Base-by-base conservation (phyloP, 1,284 basidiomycete species). In the Wallemia mellicola region DNA sequence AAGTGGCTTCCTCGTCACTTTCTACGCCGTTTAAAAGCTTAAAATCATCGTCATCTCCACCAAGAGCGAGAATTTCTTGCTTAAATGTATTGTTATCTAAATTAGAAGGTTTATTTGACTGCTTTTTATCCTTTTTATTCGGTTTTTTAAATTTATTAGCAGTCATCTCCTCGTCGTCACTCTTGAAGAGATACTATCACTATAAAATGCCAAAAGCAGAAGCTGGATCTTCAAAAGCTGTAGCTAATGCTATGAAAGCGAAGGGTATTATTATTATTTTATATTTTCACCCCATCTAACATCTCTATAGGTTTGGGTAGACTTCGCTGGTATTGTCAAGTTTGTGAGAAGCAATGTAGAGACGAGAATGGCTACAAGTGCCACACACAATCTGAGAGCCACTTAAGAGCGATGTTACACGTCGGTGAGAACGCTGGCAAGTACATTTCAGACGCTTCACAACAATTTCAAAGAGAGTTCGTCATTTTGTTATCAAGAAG, bases 351-450 rank as follows among this genome's bases (percentile, higher is more conserved):
- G 69, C 88, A 94, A 71, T 92, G 86, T 69, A 75, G 88, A 67
- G 87, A 94, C 70, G 91, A 94, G 73, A 95, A 95, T 69, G 91
- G 89, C 24, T 95, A 95, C 78, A 92, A 92, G 72, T 83, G 82
- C 68, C 86, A 91, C 69, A 77, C 82, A 19, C 76, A 80, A 61
- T 86, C 84, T 28, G 88, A 91, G 69, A 74, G 79, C 1, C 94
- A 98, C 72, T 75, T 96, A 60, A 80, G 94, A 14, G 89, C 95
- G 72, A 94, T 98, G 82, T 79, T 96, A 62, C 81, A 89, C 28
- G 82, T 96, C 58, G 92, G 91, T 26, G 87, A 94, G 70, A 76
- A 85, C 67, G 89, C 92, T 2, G 86, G 86, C 24, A 79, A 77
- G 65, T 85, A 94, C 65, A 95, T 99, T 63, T 76, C 83, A 60